Evolutionary conservation across 2,329 filamentous ascomycete species (phyloP), one percentile per base, ranked within the genome.

Genomic region (Rugonectria rugulosa): DNA sequence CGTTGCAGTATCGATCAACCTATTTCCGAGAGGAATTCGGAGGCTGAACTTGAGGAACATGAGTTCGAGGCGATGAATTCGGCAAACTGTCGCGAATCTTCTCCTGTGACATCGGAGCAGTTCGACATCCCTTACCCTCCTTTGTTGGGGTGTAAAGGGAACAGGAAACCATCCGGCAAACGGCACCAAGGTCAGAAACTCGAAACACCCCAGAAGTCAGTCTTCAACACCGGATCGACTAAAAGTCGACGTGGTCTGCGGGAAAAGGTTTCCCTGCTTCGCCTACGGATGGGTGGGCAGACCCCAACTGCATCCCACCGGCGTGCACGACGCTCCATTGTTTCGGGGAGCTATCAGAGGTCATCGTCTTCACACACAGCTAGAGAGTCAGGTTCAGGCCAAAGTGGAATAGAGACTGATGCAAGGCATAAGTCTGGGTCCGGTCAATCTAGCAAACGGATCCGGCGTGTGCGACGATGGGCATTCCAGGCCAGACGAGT

Each of bases 61-160:
- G 51, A 24, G 14, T 23, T 53, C 34, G 54, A 51, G 34, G 52
- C 40, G 14, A 58, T 57, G 37, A 43, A 62, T 23, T 55, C 60
- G 48, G 52, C 42, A 36, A 45, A 40, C 36, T 42, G 31, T 11
- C 34, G 26, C n/a, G 50, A 61, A 14, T 52, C 45, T 29, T 67
- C 65, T 2, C 56, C 60, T 6, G 62, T 62, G 31, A 43, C 62
- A 19, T 72, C 72, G 11, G 70, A 75, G 21, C 72, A 72, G 34
- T 74, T 75, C 48, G 72, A 72, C 37, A 70, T 75, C 47, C 52
- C 66, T 11, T 73, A 71, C 50, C 72, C 72, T 6, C 63, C 64
- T 4, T 66, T 68, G 2, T 53, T 59, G 5, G 43, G 51, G 41
- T 56, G 37, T 5, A 54, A 62, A 34, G 57, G 34, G 41, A 54